Base-by-base conservation (phyloP, 1,139 yeast species). In the Suhomyces choctaworum region DNA sequence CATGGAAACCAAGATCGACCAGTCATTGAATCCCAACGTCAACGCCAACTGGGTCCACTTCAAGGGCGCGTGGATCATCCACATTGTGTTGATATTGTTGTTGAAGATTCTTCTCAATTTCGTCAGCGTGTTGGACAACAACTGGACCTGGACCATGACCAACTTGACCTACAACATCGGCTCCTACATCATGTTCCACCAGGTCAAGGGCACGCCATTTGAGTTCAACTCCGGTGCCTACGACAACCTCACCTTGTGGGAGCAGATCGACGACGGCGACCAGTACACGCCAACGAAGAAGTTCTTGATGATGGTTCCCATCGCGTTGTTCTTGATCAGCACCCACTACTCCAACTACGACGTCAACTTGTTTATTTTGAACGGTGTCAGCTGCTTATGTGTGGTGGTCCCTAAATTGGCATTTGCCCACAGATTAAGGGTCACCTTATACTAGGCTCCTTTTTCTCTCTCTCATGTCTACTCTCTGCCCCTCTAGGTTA, bases 231-330 rank as follows among this genome's bases (percentile, higher is more conserved):
- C 88, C 25, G 98, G 98, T 27, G 97, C 97, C 0, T 92, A 85
- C 61, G 98, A 92, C 59, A 83, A 88, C 55, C 73, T 92, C 51
- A 92, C 97, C 19, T 87, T 92, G 97, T 92, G 98, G 98, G 98
- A 92, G 62, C 98, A 92, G 63, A 83, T 92, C 46, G 97, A 92
- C 61, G 83, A 90, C 52, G 98, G 97, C 42, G 97, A 89, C 56
- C 95, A 89, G 60, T 92, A 90, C 60, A 92, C 98, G 0, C 98
- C 98, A 5, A 82, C 96, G 17, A 89, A 92, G 70, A 92, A 92
- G 63, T 92, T 89, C 56, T 70, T 92, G 50, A 77, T 90, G 67
- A 80, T 87, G 41, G 96, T 92, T 11, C 98, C 98, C 25, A 86
- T 92, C 47, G 82, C 80, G 7, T 71, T 92, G 53, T 92, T 92